Conservation (phyloP, 352 stramenopile genomes). For the Phytophthora lateralis region DNA sequence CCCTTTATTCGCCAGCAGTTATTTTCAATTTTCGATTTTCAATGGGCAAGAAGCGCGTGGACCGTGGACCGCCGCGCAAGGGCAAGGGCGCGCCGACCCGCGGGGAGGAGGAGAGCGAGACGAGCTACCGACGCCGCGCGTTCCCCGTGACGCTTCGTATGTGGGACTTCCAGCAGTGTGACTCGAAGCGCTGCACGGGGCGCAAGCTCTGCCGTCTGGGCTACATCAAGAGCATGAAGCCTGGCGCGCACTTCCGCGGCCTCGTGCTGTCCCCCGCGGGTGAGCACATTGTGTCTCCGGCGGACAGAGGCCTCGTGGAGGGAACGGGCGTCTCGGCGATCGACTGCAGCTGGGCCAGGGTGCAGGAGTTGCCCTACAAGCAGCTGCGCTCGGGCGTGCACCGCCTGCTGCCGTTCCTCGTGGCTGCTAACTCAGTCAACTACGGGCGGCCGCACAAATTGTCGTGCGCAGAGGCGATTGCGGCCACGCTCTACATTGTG, state of each 20-base stretch:
- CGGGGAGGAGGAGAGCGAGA: conserved; percentile 70
- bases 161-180: conserved; percentile 97
- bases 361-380: conserved; percentile 96
- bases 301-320: conserved; percentile 82
- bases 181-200: conserved; percentile 94
- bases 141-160: conserved; percentile 90
- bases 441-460: conserved; percentile 97
- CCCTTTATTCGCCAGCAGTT: neutral
- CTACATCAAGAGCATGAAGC: conserved; percentile 92
- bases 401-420: conserved; percentile 96
- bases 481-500: conserved; percentile 97
- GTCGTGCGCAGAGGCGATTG: conserved; percentile 97
- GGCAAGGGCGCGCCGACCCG: conserved; percentile 20
- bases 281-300: conserved; percentile 89
- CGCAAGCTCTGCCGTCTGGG: conserved; percentile 93
- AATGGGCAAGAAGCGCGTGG: conserved; percentile 42
- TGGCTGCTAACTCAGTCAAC: conserved; percentile 99
- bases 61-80: conserved; percentile 28
- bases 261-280: conserved; percentile 95
- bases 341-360: conserved; percentile 97
- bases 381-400: conserved; percentile 95
- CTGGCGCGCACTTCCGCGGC: conserved; percentile 93
- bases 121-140: conserved; percentile 65
- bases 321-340: conserved; percentile 94
- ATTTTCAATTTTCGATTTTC: neutral